These are phyloP conservation scores for Solanum sejunctum DNA, from an alignment of 257 asterid genomes.

Conservation along the genomic window DNA sequence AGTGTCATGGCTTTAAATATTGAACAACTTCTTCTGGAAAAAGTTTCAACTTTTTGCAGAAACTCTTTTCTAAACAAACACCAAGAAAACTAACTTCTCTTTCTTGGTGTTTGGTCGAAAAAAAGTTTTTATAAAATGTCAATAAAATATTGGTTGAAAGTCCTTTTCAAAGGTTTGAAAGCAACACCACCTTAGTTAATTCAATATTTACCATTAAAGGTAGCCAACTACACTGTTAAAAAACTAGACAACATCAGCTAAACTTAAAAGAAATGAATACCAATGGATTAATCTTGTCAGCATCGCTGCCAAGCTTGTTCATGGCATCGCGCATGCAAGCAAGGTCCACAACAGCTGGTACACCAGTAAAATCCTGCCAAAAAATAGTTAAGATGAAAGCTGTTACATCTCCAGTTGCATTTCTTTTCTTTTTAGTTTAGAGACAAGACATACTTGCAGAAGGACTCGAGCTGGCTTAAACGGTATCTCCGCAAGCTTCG, in stretches of 20 bases:
- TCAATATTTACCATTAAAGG: not conserved
- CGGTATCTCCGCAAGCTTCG: constrained; percentile 85
- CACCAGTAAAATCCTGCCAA: constrained; percentile 89
- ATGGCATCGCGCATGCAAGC: constrained; percentile 99
- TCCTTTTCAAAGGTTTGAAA: not conserved
- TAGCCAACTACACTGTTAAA: not conserved
- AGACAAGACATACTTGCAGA: constrained; percentile 48
- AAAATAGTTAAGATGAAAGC: not conserved
- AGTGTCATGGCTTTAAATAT: not conserved
- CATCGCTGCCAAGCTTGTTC: constrained; percentile 82
- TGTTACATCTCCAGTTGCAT: not conserved
- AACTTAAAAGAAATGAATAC: constrained; percentile 24
- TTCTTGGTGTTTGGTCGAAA: not conserved
- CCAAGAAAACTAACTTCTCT: not conserved
- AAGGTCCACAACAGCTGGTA: constrained; percentile 89
- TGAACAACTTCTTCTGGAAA: not conserved
- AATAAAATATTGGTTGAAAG: not conserved
- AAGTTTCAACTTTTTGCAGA: not conserved
- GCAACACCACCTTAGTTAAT: not conserved
- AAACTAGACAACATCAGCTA: not conserved
- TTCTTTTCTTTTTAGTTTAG: not conserved
- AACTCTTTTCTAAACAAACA: not conserved
- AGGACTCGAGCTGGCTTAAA: constrained; percentile 97
- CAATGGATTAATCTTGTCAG: constrained; percentile 95
- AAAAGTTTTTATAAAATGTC: not conserved